Percentiles rank a stretch among this genome's conserved stretches.
Evolutionary conservation across 2,329 filamentous ascomycete genomes (phyloP).

Genomic region (Gnomoniopsis sp.): DNA sequence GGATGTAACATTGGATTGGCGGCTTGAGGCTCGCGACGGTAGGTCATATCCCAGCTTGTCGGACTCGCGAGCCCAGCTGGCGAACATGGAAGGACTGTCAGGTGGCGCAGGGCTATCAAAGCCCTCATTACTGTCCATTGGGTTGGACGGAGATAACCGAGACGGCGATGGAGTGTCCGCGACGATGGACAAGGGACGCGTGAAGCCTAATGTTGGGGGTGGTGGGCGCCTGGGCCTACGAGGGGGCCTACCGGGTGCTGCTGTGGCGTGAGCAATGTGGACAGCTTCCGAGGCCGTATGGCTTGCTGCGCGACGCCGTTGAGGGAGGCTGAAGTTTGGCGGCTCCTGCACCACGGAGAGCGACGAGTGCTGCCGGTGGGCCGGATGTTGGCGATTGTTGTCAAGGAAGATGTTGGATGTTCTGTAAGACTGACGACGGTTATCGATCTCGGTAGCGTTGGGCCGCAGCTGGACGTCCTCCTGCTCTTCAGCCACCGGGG

Average conservation of each 20-base stretch:
- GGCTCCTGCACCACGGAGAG: conserved; percentile 27
- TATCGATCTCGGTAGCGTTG: conserved; percentile 49
- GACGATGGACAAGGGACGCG: conserved; percentile 52
- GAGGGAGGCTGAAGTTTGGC: conserved; percentile 53
- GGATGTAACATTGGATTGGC: conserved; percentile 4
- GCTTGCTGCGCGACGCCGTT: conserved; percentile 24
- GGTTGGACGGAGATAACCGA: conserved; percentile 2
- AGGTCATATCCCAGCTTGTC: conserved; percentile 6
- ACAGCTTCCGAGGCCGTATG: conserved; percentile 6
- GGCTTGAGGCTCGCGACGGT: background rate
- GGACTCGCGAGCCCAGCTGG: conserved; percentile 16
- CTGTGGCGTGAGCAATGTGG: background rate
- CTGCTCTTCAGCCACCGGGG: conserved; percentile 16
- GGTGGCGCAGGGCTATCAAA: conserved; percentile 14
- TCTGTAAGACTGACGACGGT: conserved; percentile 51
- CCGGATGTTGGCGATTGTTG: conserved; percentile 22
- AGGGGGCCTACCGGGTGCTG: conserved; percentile 19
- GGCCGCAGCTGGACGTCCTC: conserved; percentile 42
- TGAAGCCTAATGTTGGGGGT: conserved; percentile 44
- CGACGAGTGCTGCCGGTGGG: conserved; percentile 12
- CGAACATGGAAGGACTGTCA: conserved; percentile 22
- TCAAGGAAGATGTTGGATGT: conserved; percentile 42
- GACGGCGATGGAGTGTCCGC: conserved; percentile 42
- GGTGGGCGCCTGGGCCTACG: conserved; percentile 32
- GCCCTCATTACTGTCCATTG: conserved; percentile 7